phyloP scores from a whole-genome alignment of 108 stramenopile genomes.

The Cylindrotheca closterium region DNA sequence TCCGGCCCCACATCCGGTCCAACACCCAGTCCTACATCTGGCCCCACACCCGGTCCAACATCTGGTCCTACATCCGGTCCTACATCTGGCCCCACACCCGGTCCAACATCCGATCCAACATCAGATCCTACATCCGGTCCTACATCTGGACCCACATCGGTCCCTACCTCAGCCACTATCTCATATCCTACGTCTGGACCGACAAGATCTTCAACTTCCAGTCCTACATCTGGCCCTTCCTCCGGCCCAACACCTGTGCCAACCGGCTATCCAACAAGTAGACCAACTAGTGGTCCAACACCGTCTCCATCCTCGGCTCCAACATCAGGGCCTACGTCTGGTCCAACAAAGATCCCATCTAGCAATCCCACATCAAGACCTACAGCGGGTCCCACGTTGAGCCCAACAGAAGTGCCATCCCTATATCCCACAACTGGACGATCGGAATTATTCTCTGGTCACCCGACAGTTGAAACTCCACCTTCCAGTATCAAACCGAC shows the following conservation, averaged over 20 bases:
- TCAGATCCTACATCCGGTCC: neutral
- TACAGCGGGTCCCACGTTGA: neutral
- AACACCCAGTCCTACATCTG: neutral
- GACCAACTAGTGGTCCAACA: too few species aligned
- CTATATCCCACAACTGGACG: slow-evolving; percentile 1
- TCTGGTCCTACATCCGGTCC: slow-evolving; percentile 5
- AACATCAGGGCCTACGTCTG: neutral
- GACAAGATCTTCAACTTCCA: neutral
- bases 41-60: slow-evolving; percentile 9
- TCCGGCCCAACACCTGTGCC: neutral
- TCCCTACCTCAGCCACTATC: neutral
- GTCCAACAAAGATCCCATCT: neutral
- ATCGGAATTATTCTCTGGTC: neutral
- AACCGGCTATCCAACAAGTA: too few species aligned
- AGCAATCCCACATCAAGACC: neutral
- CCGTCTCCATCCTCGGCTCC: neutral
- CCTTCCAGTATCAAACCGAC: neutral
- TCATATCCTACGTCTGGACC: neutral
- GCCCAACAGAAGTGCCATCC: slow-evolving; percentile 1
- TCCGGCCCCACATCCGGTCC: slow-evolving; percentile 2
- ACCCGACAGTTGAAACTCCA: neutral
- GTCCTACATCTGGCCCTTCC: neutral
- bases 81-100: neutral
- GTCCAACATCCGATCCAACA: neutral
- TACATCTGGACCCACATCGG: neutral